Evolutionary conservation across 2,329 filamentous ascomycete genomes (phyloP).

Genomic region (Fusarium pseudoanthophilum): DNA sequence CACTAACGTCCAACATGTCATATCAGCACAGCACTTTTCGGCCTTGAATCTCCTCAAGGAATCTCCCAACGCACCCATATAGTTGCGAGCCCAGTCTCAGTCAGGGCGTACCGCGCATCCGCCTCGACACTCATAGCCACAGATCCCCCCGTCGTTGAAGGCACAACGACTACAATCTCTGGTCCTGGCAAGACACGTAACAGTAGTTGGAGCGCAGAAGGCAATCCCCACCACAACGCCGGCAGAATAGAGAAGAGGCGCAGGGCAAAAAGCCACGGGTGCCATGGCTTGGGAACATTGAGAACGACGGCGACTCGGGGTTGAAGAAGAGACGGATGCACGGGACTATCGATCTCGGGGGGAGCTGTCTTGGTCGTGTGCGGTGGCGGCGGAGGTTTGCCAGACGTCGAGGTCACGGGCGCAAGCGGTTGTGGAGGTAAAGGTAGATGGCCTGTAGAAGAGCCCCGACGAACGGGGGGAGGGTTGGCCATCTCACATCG

Average conservation of each 20-base stretch:
- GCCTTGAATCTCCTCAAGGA: neutral
- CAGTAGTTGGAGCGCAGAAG: conserved; percentile 75
- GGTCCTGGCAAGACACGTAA: conserved; percentile 65
- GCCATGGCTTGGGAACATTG: conserved; percentile 77
- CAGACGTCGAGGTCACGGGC: conserved; percentile 17
- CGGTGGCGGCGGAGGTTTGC: conserved; percentile 16
- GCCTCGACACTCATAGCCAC: conserved; percentile 35
- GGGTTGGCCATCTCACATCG: conserved; percentile 43
- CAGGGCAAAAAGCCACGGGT: conserved; percentile 76
- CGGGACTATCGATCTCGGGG: conserved; percentile 16
- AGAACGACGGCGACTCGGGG: conserved; percentile 82
- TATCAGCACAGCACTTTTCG: conserved; percentile 13
- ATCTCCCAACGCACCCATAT: conserved; percentile 70
- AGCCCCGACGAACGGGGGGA: conserved; percentile 42
- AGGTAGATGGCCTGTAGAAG: conserved; percentile 40
- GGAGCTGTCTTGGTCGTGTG: conserved; percentile 13
- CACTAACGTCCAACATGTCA: conserved; percentile 61
- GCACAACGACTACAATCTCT: conserved; percentile 44
- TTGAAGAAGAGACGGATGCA: conserved; percentile 66
- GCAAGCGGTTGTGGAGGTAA: conserved; percentile 31
- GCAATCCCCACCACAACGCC: conserved; percentile 76
- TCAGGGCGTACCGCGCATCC: conserved; percentile 58
- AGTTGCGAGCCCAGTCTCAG: conserved; percentile 76
- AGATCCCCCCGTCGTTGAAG: conserved; percentile 39
- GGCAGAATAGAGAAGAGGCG: conserved; percentile 78